Evolutionary conservation across 2,329 filamentous ascomycete species (phyloP), one percentile per base, ranked within the genome.

Genomic region (Fusarium pseudonygamai): DNA sequence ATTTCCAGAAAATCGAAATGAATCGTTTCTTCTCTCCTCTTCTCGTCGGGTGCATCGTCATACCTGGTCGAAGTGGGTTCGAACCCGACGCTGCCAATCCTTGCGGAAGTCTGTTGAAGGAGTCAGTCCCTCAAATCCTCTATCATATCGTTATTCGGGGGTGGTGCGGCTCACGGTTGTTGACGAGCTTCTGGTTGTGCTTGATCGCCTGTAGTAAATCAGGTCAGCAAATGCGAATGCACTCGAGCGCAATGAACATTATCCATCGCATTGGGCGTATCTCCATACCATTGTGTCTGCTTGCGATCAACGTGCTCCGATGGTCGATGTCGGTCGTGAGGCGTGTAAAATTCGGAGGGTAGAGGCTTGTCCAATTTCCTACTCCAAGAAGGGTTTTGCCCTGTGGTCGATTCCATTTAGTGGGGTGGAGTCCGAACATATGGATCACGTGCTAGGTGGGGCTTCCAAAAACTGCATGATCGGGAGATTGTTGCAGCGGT

Each of bases 1-100:
- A 64, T 70, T 73, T 73, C 65, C 55, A 72, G 49, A 68, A 73
- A 69, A 43, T 58, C 67, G 56, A 69, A 59, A 75, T 64, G 53
- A 58, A 71, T 58, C 53, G 61, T 28, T 65, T 47, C 37, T 24
- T 58, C 55, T 58, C 53, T 47, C 71, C 52, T 66, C 55, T 55
- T 73, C 52, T 66, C 58, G 59, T 74, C 61, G 62, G 64, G 50
- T 43, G 22, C 59, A 60, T 67, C 75, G 75, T 75, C 84, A 88
- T 96, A 97, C 96, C 95, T 98, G 96, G 91, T 99, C 95, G 90
- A 99, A 99, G 91, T 99, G 96, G 87, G 94, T 93, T 88, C 95
- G 94, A 85, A 99, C 96, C 89, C 95, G 94, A 89, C 95, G 94
- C 88, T 98, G 95, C 96, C 96, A 99, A 91, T 99, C 95, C 94